Evolutionary conservation across 331 rosid species (phyloP).

Genomic region (Acacia pycnantha): DNA sequence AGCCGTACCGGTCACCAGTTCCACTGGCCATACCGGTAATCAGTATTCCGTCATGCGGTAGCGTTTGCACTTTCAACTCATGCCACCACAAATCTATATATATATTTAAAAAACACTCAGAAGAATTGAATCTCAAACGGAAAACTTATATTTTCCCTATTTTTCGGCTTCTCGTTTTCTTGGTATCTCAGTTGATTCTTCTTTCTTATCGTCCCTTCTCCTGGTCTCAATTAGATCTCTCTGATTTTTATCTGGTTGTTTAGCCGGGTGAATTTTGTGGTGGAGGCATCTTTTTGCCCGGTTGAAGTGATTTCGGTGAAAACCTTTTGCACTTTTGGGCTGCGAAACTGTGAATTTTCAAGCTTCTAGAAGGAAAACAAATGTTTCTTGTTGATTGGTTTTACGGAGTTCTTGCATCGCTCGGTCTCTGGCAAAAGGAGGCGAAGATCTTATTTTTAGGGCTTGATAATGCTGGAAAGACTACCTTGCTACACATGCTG

Average conservation of each 20-base stretch:
- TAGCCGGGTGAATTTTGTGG: not conserved
- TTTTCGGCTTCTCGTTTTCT: not conserved
- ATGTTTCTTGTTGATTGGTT: constrained; percentile 98
- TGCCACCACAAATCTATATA: not conserved
- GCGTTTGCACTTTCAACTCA: not conserved
- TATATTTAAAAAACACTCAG: not conserved
- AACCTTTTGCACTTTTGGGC: not conserved
- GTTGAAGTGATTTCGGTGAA: constrained; percentile 48
- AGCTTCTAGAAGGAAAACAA: constrained; percentile 16
- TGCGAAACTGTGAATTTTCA: not conserved
- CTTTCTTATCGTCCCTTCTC: not conserved
- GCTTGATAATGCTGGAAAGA: constrained; percentile 95
- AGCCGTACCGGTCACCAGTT: not conserved
- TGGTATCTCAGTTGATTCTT: not conserved
- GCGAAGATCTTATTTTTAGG: constrained; percentile 93
- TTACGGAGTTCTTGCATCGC: constrained; percentile 82
- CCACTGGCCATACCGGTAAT: constrained; percentile 1
- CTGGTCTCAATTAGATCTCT: not conserved
- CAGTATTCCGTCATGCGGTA: not conserved
- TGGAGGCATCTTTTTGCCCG: not conserved
- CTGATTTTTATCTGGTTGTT: not conserved
- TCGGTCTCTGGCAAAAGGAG: constrained; percentile 94
- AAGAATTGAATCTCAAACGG: not conserved
- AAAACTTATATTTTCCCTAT: not conserved
- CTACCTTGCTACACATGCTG: constrained; percentile 95